Conservation (phyloP, 2,329 filamentous ascomycete species). For the Blastomyces percursus region DNA sequence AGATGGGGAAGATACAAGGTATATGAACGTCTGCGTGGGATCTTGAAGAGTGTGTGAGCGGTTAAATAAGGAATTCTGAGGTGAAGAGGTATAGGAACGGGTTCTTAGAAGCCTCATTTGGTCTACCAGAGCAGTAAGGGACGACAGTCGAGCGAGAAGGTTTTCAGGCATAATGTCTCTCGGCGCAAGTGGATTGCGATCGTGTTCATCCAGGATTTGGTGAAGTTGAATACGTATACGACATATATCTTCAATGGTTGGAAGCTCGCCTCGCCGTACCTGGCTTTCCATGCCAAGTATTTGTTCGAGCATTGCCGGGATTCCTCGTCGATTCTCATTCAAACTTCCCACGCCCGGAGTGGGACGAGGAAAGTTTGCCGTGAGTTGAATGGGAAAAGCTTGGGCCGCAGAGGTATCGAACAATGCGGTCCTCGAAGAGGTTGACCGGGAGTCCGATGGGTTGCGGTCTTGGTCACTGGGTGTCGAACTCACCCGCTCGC, state of each 20-base stretch:
- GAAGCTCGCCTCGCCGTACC: constrained; percentile 20
- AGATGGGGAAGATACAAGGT: constrained; percentile 35
- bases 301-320: constrained; percentile 17
- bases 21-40: constrained; percentile 21
- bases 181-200: constrained; percentile 17
- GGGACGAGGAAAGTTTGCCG: neutral
- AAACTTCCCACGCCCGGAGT: neutral
- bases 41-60: constrained; percentile 5
- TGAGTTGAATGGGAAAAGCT: constrained; percentile 1
- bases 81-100: constrained; percentile 5
- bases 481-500: neutral
- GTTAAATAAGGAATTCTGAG: constrained; percentile 15
- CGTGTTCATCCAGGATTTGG: constrained; percentile 24
- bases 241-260: constrained; percentile 24
- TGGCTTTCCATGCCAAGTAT: constrained; percentile 22
- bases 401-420: neutral
- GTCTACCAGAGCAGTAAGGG: constrained; percentile 23
- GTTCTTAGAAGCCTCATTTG: constrained; percentile 22
- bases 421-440: neutral
- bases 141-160: constrained; percentile 23
- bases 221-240: constrained; percentile 23
- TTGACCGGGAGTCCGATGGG: neutral
- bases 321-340: constrained; percentile 9
- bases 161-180: constrained; percentile 20
- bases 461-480: neutral